Conservation (phyloP, 345 rosid genomes). For the Garcia nutans region DNA sequence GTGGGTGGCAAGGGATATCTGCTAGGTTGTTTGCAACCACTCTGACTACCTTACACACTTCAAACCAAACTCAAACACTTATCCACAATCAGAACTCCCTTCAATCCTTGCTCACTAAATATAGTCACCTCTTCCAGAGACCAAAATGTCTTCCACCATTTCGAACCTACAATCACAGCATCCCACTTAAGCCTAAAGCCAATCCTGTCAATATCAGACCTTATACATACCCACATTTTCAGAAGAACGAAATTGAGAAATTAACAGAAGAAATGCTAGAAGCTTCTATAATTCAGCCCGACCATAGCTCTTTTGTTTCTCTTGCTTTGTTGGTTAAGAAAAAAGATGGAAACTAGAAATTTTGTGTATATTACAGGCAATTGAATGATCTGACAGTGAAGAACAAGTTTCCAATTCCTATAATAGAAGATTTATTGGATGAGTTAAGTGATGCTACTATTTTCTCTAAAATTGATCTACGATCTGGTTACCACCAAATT, state of each 20-base stretch:
- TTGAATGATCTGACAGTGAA: not conserved
- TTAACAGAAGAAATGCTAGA: not conserved
- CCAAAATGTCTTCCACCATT: not conserved
- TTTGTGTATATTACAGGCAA: not conserved
- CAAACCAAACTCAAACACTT: too few species aligned
- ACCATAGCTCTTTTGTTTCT: not conserved
- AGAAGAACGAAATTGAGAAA: not conserved
- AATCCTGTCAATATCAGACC: not conserved
- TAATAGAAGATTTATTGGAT: not conserved
- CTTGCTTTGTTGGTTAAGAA: not conserved
- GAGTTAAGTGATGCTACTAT: not conserved
- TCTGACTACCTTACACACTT: too few species aligned
- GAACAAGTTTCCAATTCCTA: not conserved
- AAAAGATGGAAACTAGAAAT: not conserved
- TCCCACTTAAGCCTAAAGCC: not conserved
- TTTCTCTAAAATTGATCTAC: not conserved
- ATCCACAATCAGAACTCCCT: too few species aligned
- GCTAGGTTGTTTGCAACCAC: too few species aligned
- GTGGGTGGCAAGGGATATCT: too few species aligned
- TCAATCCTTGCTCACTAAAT: too few species aligned
- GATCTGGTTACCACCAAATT: not conserved
- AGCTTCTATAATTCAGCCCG: not conserved
- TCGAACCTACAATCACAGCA: not conserved
- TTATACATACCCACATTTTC: not conserved
- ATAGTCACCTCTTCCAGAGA: not conserved